phyloP scores from a whole-genome alignment of 2,329 filamentous ascomycete species.

The Scytalidium lignicola region DNA sequence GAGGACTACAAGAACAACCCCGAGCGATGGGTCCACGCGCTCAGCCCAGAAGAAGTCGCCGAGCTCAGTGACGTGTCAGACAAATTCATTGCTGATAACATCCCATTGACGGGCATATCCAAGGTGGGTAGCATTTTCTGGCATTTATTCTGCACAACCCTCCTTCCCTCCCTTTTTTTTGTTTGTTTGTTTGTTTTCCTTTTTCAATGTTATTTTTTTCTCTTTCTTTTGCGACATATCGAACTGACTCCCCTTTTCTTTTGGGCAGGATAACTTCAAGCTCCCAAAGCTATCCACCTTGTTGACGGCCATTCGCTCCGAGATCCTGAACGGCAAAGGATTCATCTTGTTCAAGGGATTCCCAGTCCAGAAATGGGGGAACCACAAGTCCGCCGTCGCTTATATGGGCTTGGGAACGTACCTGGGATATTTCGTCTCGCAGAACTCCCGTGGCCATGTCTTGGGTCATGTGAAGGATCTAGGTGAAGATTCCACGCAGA shows the following conservation, averaged over 20 bases:
- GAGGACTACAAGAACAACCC: conserved; percentile 27
- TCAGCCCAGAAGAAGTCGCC: conserved; percentile 59
- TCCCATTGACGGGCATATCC: conserved; percentile 66
- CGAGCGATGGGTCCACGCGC: conserved; percentile 62
- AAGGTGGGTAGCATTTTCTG: conserved; percentile 34
- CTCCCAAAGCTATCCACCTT: conserved; percentile 51
- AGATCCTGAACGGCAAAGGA: conserved; percentile 77
- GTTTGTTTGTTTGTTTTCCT: too few relatives aligned
- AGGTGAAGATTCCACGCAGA: conserved; percentile 74
- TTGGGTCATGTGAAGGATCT: conserved; percentile 87
- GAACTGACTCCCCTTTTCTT: not conserved
- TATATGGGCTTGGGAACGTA: conserved; percentile 87
- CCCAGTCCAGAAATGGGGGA: conserved; percentile 70
- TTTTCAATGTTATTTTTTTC: too few relatives aligned
- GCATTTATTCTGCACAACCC: too few relatives aligned
- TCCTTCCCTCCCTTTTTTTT: too few relatives aligned
- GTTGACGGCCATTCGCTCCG: conserved; percentile 52
- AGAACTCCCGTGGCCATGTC: conserved; percentile 81
- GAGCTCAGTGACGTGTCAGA: conserved; percentile 66
- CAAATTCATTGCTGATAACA: conserved; percentile 59
- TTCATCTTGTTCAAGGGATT: conserved; percentile 88
- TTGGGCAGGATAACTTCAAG: conserved; percentile 45
- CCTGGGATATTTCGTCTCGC: conserved; percentile 81
- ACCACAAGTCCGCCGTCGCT: conserved; percentile 75
- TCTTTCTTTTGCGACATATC: not conserved